A percentile compares a stretch with the other conserved stretches of the same genome.
phyloP scores from a whole-genome alignment of 2,329 filamentous ascomycete genomes.

The Colletotrichum trifolii region DNA sequence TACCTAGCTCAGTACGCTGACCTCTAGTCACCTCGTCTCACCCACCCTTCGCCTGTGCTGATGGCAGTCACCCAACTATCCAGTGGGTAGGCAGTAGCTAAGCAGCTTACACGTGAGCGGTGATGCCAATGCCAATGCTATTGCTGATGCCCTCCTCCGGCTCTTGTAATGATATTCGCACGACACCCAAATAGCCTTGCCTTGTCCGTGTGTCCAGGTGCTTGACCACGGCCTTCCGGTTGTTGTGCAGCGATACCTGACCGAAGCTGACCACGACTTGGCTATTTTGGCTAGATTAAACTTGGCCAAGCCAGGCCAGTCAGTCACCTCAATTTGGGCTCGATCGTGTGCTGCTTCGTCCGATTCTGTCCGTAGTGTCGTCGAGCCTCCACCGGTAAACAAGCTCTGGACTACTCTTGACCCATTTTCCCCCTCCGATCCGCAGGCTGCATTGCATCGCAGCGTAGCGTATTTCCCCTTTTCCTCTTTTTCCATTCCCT shows the following conservation, averaged over 20 bases:
- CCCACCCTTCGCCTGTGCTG: too few species aligned
- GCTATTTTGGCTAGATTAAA: background rate
- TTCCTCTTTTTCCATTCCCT: background rate
- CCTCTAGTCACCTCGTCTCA: constrained; percentile 14
- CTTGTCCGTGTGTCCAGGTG: constrained; percentile 18
- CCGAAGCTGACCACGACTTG: constrained; percentile 5
- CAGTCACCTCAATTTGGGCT: background rate
- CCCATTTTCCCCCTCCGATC: constrained; percentile 5
- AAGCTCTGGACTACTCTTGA: constrained; percentile 13
- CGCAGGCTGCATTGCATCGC: background rate
- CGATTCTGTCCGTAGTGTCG: constrained; percentile 11
- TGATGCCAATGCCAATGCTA: background rate
- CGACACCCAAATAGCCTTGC: background rate
- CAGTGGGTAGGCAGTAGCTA: too few species aligned
- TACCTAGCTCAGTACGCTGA: background rate
- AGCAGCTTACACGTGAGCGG: too few species aligned
- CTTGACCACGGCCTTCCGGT: constrained; percentile 13
- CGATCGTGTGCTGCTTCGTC: background rate
- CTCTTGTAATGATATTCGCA: background rate
- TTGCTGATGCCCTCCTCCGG: constrained; percentile 1
- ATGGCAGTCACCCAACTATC: too few species aligned
- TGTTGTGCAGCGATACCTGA: constrained; percentile 19
- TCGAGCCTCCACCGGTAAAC: constrained; percentile 8
- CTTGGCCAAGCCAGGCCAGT: too few species aligned
- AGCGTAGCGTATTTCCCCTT: background rate